Evolutionary conservation across 805 yeast species (phyloP).

Genomic region (Barnettozyma salicaria): DNA sequence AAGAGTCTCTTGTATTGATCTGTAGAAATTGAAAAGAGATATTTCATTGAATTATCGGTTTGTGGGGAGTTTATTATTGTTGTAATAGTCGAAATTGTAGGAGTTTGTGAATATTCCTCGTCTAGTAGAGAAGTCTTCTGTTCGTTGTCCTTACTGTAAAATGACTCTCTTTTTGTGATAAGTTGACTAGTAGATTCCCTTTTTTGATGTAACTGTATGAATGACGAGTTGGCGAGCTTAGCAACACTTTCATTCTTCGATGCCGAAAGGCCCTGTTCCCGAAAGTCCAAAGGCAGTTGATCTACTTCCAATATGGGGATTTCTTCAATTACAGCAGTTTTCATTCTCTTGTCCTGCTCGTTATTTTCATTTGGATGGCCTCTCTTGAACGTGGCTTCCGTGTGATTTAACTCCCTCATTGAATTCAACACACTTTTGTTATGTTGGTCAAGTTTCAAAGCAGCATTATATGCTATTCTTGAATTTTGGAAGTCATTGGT

Average conservation of each 20-base stretch:
- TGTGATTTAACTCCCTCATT: constrained; percentile 29
- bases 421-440: constrained; percentile 33
- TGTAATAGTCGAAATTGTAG: constrained; percentile 41
- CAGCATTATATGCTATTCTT: constrained; percentile 28
- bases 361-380: constrained; percentile 43
- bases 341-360: constrained; percentile 31
- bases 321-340: constrained; percentile 11
- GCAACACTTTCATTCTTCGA: too few species aligned
- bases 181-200: too few species aligned
- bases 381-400: constrained; percentile 28
- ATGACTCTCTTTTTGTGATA: not conserved
- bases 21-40: constrained; percentile 30
- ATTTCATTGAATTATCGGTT: constrained; percentile 31
- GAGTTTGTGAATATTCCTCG: constrained; percentile 35
- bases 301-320: constrained; percentile 40
- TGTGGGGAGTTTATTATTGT: constrained; percentile 34
- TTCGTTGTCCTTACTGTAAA: too few species aligned
- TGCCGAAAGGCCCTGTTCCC: too few species aligned
- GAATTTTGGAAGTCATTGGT: constrained; percentile 27
- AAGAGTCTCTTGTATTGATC: constrained; percentile 30
- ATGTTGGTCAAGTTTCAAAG: constrained; percentile 35
- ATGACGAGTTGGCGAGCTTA: too few species aligned
- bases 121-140: not conserved
- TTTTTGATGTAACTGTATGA: too few species aligned
- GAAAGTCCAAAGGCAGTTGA: constrained; percentile 35